phyloP scores from a whole-genome alignment of 805 yeast species.

The Candida anglica region DNA sequence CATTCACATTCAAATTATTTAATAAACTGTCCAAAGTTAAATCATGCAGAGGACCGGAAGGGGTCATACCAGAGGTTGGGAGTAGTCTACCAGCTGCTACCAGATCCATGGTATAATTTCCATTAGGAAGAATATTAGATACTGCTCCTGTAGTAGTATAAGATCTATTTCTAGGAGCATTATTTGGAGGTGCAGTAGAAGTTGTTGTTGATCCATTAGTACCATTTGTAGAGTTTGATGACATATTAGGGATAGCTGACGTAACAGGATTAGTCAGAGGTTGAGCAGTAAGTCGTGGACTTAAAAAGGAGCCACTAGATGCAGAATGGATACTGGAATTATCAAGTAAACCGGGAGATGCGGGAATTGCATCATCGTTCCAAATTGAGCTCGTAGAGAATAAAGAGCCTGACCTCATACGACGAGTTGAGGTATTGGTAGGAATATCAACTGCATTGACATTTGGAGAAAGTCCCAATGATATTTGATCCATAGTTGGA shows the following conservation, averaged over 20 bases:
- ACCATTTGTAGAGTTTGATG: not conserved
- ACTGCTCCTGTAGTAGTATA: slow-evolving; percentile 46
- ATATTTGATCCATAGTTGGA: slow-evolving; percentile 14
- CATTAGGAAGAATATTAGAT: slow-evolving; percentile 15
- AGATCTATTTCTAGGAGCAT: slow-evolving; percentile 39
- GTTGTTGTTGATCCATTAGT: slow-evolving; percentile 1
- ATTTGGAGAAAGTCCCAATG: slow-evolving; percentile 14
- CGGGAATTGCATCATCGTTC: slow-evolving; percentile 43
- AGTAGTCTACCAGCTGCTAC: not conserved
- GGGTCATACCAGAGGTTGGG: not conserved
- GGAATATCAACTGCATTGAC: slow-evolving; percentile 16
- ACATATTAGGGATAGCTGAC: slow-evolving; percentile 8
- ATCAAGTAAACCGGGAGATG: slow-evolving; percentile 12
- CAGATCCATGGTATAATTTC: too few species aligned
- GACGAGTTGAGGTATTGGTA: slow-evolving; percentile 21
- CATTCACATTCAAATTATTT: slow-evolving; percentile 15
- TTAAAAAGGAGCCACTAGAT: slow-evolving; percentile 9
- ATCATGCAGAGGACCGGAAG: not conserved
- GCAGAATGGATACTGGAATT: slow-evolving; percentile 12
- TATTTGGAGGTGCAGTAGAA: slow-evolving; percentile 12
- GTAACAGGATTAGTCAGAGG: slow-evolving; percentile 8
- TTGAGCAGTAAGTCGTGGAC: slow-evolving; percentile 11
- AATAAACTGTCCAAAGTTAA: slow-evolving; percentile 25
- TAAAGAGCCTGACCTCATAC: slow-evolving; percentile 57
- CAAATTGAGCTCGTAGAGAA: slow-evolving; percentile 52